phyloP scores from a whole-genome alignment of 2,329 filamentous ascomycete species.

The Colletotrichum lupini region DNA sequence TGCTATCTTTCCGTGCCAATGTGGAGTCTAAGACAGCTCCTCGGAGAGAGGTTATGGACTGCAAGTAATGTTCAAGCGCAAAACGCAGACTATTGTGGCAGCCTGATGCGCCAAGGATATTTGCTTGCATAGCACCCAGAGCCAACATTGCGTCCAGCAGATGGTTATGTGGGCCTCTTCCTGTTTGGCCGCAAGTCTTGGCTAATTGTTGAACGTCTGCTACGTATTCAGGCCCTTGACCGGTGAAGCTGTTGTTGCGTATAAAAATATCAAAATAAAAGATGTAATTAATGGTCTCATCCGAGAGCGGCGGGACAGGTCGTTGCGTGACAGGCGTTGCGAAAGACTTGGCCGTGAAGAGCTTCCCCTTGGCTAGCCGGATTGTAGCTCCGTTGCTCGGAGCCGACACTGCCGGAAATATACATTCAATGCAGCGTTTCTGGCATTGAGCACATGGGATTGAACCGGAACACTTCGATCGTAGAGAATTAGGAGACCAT shows the following conservation, averaged over 20 bases:
- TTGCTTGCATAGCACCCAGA: slow-evolving; percentile 45
- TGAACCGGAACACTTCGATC: slow-evolving; percentile 46
- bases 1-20: not conserved
- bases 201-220: slow-evolving; percentile 41
- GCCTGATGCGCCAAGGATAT: slow-evolving; percentile 6
- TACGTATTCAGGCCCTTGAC: not conserved
- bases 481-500: not conserved
- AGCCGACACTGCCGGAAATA: slow-evolving; percentile 29
- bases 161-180: slow-evolving; percentile 15
- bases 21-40: slow-evolving; percentile 22
- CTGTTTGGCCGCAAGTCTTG: slow-evolving; percentile 20
- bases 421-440: slow-evolving; percentile 39
- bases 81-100: slow-evolving; percentile 2
- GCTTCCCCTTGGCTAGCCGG: slow-evolving; percentile 37
- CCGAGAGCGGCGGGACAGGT: slow-evolving; percentile 19
- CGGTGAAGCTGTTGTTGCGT: slow-evolving; percentile 42
- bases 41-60: slow-evolving; percentile 40
- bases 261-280: slow-evolving; percentile 46
- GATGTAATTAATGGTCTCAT: slow-evolving; percentile 38
- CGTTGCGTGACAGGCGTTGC: no score
- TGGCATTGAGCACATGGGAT: slow-evolving; percentile 45
- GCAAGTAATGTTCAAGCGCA: slow-evolving; percentile 42
- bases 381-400: slow-evolving; percentile 35
- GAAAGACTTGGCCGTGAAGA: slow-evolving; percentile 21
- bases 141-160: slow-evolving; percentile 44